These are phyloP conservation scores for Neurospora sp. DNA, from an alignment of 495 filamentous ascomycete species.

Conservation along the genomic window DNA sequence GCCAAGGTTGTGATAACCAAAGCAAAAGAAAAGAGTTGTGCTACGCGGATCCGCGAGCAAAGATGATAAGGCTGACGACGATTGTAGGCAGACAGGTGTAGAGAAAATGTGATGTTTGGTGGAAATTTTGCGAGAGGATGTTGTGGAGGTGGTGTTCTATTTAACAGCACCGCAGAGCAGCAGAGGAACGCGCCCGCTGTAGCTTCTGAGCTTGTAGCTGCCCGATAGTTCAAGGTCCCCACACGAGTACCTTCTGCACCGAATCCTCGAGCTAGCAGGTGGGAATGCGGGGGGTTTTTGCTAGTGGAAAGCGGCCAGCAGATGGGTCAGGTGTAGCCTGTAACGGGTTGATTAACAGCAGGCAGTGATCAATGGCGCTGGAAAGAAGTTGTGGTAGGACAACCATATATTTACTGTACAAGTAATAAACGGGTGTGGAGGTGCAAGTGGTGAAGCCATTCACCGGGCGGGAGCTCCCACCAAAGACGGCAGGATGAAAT, in stretches of 20 bases:
- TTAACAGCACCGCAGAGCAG: not conserved
- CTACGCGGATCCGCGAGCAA: not conserved
- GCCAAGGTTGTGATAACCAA: not conserved
- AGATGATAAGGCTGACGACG: not conserved
- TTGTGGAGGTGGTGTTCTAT: not conserved
- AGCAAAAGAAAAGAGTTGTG: not conserved
- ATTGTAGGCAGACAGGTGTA: not conserved
- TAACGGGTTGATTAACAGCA: not conserved
- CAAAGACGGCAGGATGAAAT: not conserved
- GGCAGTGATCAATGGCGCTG: not conserved
- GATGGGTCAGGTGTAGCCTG: not conserved
- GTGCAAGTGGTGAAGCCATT: not conserved
- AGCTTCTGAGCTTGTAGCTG: not conserved
- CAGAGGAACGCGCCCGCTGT: not conserved
- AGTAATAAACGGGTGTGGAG: not conserved
- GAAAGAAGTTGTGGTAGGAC: not conserved
- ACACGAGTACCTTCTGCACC: not conserved
- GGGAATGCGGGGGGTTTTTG: not conserved
- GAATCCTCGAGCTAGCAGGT: not conserved
- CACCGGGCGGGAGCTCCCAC: not conserved
- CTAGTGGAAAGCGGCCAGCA: not conserved
- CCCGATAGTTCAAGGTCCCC: not conserved
- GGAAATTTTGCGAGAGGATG: not conserved
- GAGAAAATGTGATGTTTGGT: not conserved
- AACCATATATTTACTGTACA: not conserved